Base-by-base conservation (phyloP, 148 eudicot genomes). In the Pouteria glomerata region DNA sequence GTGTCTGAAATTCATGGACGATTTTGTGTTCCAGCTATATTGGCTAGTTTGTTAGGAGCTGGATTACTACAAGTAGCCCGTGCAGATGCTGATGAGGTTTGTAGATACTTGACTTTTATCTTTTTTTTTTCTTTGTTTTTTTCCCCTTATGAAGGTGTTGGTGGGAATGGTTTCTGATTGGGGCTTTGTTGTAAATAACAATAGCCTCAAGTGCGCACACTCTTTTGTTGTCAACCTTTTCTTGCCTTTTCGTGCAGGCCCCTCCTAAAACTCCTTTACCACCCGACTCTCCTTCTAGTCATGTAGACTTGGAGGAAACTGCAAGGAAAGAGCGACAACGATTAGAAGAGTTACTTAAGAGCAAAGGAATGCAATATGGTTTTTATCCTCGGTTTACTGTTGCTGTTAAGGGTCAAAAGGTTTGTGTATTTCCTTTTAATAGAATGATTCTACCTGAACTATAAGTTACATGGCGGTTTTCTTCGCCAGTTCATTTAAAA, bases 351-450 rank as follows among this genome's bases (percentile, higher is more conserved):
- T 81, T 92, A 55, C 78, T 96, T 44, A 92, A 78, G 81, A 88
- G 76, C 85, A 89, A 87, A 85, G 89, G 88, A 74, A 73, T 83
- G 84, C 84, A 78, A 45, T 83, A 85, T 85, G 97, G 97, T 66
- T 86, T 88, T 76, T 88, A 80, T 83, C 99, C 99, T 68, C 85
- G 83, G 63, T 88, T 90, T 68, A 88, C 86, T 29, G 89, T 96
- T 61, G 86, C 88, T 47, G 89, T 87, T 23, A 92, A 96, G 82
- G 99, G 99, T 41, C 97, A 90, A 76, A 96, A 92, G 97, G 99
- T 91, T 59, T 52, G 10, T 44, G 23, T 16, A 52, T 55, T 57
- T 44, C 19, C 19, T 71, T 29, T 4, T 60, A 26, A 48, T 19
- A 3, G 8, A 50, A 21, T 5, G 44, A 57, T 68, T 19, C 41